Evolutionary conservation across 345 rosid species (phyloP), one percentile per base, ranked within the genome.

Genomic region (Euclidium syriacum): DNA sequence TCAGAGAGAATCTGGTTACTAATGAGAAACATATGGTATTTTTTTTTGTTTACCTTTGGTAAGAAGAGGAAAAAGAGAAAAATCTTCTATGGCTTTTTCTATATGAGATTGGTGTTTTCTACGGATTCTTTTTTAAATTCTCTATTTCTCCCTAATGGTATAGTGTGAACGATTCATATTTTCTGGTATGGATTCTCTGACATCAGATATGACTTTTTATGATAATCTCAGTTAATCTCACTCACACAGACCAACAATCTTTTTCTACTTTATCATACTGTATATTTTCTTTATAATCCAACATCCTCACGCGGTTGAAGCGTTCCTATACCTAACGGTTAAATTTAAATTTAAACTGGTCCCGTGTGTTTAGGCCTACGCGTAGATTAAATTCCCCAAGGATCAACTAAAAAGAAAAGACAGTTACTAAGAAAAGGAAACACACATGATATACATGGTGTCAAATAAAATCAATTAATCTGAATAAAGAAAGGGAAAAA

Each of bases 111-210:
- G 52, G 44, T 58, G 41, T 36, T 67, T n/a, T 20, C 57, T 67
- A 27, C 64, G 24, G 25, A 35, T 48, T 57, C 49, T 36, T 57
- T 36, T 57, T 36, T 2, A 54, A 18, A n/a, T 22, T 33, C 43
- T 58, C 44, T 32, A 25, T 58, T 58, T 57, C 10, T n/a, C 16
- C 33, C n/a, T 27, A 38, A 47, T 19, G 64, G 64, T 57, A 56
- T 47, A 47, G 56, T 39, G 35, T 58, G 58, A 29, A 38, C 4
- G 43, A 49, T 51, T 24, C 56, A 48, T 48, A 50, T 48, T 67
- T n/a, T 29, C 41, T 15, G 33, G 33, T 19, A 56, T 57, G 64
- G 64, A 48, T 39, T 57, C 72, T 29, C 57, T 67, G 50, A 48
- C 64, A 25, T 66, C 41, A 46, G 55, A 55, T 18, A 7, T 43